Conservation (phyloP, 2,329 filamentous ascomycete genomes). For the Alternaria brassicicola region DNA sequence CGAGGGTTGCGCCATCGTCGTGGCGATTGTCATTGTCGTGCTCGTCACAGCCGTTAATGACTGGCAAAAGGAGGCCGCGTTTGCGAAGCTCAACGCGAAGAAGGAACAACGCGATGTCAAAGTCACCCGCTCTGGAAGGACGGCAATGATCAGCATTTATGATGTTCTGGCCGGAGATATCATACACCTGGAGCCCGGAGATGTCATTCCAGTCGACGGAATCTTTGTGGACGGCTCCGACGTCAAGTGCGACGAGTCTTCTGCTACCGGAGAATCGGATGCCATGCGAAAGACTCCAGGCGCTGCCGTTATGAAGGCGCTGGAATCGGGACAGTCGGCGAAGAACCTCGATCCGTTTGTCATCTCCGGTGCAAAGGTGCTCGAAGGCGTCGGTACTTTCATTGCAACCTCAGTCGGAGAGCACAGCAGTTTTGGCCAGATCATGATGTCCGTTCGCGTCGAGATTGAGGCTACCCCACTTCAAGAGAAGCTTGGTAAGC, state of each 20-base stretch:
- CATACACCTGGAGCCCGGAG: constrained; percentile 70
- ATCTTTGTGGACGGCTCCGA: constrained; percentile 69
- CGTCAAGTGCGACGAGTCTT: constrained; percentile 74
- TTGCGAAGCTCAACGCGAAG: constrained; percentile 44
- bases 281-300: constrained; percentile 69
- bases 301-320: constrained; percentile 63
- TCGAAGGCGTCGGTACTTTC: constrained; percentile 59
- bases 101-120: constrained; percentile 47
- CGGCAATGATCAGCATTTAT: constrained; percentile 60
- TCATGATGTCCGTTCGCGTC: constrained; percentile 62
- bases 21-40: constrained; percentile 49
- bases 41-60: constrained; percentile 47
- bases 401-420: constrained; percentile 62
- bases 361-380: constrained; percentile 63
- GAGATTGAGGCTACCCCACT: constrained; percentile 61
- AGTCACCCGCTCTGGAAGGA: constrained; percentile 67
- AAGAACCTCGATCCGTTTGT: constrained; percentile 68
- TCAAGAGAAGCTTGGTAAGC: constrained; percentile 59
- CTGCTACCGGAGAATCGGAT: constrained; percentile 74
- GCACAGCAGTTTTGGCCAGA: constrained; percentile 62
- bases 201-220: constrained; percentile 72
- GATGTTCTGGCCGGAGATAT: constrained; percentile 74
- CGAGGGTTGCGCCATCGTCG: constrained; percentile 46
- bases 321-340: constrained; percentile 58
- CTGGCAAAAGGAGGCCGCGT: constrained; percentile 47